Base-by-base conservation (phyloP, 345 rosid genomes). In the Eucalyptus tenuipes region DNA sequence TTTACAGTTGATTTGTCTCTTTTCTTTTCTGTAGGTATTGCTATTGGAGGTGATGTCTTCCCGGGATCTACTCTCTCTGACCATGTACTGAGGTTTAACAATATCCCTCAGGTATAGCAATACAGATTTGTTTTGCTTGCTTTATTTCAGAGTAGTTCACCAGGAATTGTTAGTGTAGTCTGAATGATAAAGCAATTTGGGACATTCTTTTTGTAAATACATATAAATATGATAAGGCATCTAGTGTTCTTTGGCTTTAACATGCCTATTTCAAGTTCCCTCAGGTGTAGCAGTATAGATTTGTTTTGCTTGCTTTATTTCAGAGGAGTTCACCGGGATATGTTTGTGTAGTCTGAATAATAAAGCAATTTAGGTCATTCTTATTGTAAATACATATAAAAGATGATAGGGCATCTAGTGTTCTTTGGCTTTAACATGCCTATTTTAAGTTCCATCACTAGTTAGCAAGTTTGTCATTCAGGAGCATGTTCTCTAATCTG, bases 21-120 rank as follows among this genome's bases (percentile, higher is more conserved):
- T 90, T 90, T 86, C 89, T 93, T 90, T 90, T 47, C 40, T 84
- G 33, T 66, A 97, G 99, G 99, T 88, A 96, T 97, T 92, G 99
- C 99, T 85, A 97, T 96, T 89, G 99, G 98, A 91, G 99, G 99
- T 89, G 99, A 97, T 93, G 99, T 96, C 88, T 97, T 96, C 94
- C 99, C 99, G 0, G 98, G 98, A 64, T 97, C 99, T 55, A 97
- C 99, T 44, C 94, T 97, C 82, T 97, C 99, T 75, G 98, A 97
- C 92, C 98, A 96, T 91, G 93, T 96, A 88, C 92, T 97, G 94
- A 91, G 99, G 91, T 97, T 97, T 90, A 96, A 96, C 93, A 96
- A 96, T 93, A 97, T 97, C 88, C 99, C 99, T 75, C 98, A 96
- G 96, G 99, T 97, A 92, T 89, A 88, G 31, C 42, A 59, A 27